Base-by-base conservation (phyloP, 2,329 filamentous ascomycete species). In the Cercospora citrullina region DNA sequence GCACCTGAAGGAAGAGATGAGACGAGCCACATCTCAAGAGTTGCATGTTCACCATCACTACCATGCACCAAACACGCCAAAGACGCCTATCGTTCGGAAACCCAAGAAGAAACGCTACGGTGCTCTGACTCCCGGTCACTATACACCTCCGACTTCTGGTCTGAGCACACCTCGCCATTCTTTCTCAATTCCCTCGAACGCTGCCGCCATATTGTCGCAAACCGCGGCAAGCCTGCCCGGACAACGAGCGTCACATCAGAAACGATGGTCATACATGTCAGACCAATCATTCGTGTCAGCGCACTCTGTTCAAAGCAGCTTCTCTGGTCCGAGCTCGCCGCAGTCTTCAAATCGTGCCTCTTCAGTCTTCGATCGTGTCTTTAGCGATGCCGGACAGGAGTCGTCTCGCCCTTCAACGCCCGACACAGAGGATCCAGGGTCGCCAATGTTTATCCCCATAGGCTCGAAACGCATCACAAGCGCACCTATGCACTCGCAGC, bases 1-100 rank as follows among this genome's bases (percentile, higher is more conserved):
- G 3, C 81, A 85, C 18, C 81, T 97, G 62, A 86, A 89, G 67
- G 87, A 91, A 51, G 94, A 97, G 78, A 84, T 80, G 69, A 69
- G 72, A 72, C 86, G 31, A 89, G 90, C 8, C 87, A 76, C 87
- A 2, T 90, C 90, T 0, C 90, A 92, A 74, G 92, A 95, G 75
- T 82, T 97, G 14, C 94, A 97, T 75, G 91, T 98, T 57, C 94
- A 98, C 76, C 94, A 98, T 75, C 94, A 98, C 77, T 97, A 97
- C 76, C 93, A 97, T 72, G 87, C 90, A 10, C 82, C 88, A 1
- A 78, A 81, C 31, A 72, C 76, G 33, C 72, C 70, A 73, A 81
- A 72, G 73, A 76, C 73, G 67, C 76, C 78, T 16, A 62, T 79
- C 51, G 74, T 80, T 3, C 78, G 82, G 64, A 68, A 89, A 68